Percentiles rank a stretch among this genome's conserved stretches.
Evolutionary conservation across 108 stramenopile genomes (phyloP).

Genomic region (Fragilaria crotonensis): DNA sequence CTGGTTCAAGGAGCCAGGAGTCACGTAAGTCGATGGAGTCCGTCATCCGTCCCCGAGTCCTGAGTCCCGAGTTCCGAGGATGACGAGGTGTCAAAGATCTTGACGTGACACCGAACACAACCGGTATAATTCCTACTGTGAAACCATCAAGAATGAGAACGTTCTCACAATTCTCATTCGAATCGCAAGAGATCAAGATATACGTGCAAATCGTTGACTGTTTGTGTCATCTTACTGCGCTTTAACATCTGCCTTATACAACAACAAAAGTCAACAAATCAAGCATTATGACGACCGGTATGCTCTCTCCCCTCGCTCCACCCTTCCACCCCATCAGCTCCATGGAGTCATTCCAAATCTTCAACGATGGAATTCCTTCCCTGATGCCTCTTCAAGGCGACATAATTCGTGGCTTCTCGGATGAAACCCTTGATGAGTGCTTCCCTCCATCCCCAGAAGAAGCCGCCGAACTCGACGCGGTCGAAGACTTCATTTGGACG

Average conservation of each 20-base stretch:
- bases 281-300: not conserved
- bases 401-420: conserved; percentile 1
- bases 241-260: too few relatives aligned
- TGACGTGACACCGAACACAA: too few relatives aligned
- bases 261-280: not conserved
- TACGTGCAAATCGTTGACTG: not conserved
- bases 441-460: conserved; percentile 5
- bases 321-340: not conserved
- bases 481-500: conserved; percentile 5
- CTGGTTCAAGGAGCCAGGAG: too few relatives aligned
- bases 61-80: too few relatives aligned
- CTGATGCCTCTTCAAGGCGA: not conserved
- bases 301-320: not conserved
- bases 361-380: not conserved
- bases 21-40: too few relatives aligned
- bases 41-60: too few relatives aligned
- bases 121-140: too few relatives aligned
- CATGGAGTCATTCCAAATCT: not conserved
- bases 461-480: conserved; percentile 11
- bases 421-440: conserved; percentile 8
- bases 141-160: too few relatives aligned
- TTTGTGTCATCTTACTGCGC: too few relatives aligned
- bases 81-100: too few relatives aligned
- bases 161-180: not conserved
- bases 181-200: not conserved